phyloP scores from a whole-genome alignment of 2,329 filamentous ascomycete genomes.

The Chaetomiaceae sp. region DNA sequence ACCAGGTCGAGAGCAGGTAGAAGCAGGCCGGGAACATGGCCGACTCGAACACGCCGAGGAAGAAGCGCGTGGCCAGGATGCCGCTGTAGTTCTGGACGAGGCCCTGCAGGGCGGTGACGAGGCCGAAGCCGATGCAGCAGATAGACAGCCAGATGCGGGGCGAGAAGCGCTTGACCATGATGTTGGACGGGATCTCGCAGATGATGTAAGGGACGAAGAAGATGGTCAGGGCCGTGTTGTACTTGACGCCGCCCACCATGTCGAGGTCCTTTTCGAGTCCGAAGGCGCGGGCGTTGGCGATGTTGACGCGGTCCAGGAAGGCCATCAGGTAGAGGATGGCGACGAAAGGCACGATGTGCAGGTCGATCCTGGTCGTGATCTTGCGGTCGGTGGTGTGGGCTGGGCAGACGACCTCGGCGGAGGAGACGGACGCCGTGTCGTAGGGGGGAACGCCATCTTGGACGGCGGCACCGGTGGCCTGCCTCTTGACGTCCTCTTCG shows the following conservation, averaged over 20 bases:
- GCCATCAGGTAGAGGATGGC: constrained; percentile 67
- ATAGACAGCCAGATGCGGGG: constrained; percentile 68
- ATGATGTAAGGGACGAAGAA: constrained; percentile 77
- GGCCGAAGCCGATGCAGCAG: constrained; percentile 82
- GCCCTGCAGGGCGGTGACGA: constrained; percentile 71
- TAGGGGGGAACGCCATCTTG: neutral
- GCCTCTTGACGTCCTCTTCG: constrained; percentile 8
- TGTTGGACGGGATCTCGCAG: constrained; percentile 67
- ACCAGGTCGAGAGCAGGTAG: constrained; percentile 75
- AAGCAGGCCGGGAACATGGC: constrained; percentile 73
- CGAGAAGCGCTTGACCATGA: constrained; percentile 62
- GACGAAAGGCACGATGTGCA: constrained; percentile 66
- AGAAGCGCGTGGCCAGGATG: constrained; percentile 75
- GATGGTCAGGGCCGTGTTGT: constrained; percentile 72
- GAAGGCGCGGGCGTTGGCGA: constrained; percentile 70
- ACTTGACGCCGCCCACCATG: constrained; percentile 53
- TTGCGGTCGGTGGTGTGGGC: constrained; percentile 57
- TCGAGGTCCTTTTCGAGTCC: constrained; percentile 58
- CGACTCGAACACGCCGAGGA: constrained; percentile 72
- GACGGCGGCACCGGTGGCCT: neutral
- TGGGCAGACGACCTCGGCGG: constrained; percentile 36
- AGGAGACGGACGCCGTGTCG: neutral
- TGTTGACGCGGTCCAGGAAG: constrained; percentile 71
- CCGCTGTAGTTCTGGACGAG: constrained; percentile 73
- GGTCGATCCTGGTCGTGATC: constrained; percentile 66